A percentile compares a stretch with the other conserved stretches of the same genome.
phyloP scores from a whole-genome alignment of 2,329 filamentous ascomycete species.

The Lecanicillium sp. region DNA sequence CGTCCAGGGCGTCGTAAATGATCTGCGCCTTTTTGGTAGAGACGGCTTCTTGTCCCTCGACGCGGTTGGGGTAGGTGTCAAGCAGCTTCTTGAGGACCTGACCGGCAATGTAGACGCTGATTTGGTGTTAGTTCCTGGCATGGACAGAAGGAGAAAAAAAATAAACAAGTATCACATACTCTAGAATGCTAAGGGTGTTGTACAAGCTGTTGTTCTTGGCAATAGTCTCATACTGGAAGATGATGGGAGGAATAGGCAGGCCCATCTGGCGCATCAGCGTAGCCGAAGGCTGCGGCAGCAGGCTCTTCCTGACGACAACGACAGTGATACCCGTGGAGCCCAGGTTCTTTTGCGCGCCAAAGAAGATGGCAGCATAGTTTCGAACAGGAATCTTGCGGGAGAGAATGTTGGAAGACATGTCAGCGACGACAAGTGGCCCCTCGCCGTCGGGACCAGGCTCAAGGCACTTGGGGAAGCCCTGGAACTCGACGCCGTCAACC shows the following conservation, averaged over 20 bases:
- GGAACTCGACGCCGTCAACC: slow-evolving; percentile 88
- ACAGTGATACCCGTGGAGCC: slow-evolving; percentile 82
- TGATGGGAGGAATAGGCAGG: slow-evolving; percentile 69
- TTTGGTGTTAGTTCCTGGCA: slow-evolving; percentile 7
- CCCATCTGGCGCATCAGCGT: slow-evolving; percentile 65
- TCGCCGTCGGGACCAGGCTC: slow-evolving; percentile 50
- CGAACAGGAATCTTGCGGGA: slow-evolving; percentile 67
- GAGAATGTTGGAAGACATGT: slow-evolving; percentile 94
- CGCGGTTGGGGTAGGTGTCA: slow-evolving; percentile 55
- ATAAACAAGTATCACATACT: slow-evolving; percentile 38
- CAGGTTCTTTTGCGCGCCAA: slow-evolving; percentile 91
- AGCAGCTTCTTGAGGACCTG: slow-evolving; percentile 76
- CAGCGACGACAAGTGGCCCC: slow-evolving; percentile 72
- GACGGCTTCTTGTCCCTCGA: slow-evolving; percentile 68
- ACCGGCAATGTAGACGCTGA: slow-evolving; percentile 79
- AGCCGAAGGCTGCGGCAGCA: slow-evolving; percentile 67
- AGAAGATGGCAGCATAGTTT: slow-evolving; percentile 82
- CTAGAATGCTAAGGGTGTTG: slow-evolving; percentile 93
- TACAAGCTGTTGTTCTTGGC: slow-evolving; percentile 93
- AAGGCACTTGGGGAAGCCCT: slow-evolving; percentile 58
- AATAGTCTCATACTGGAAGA: slow-evolving; percentile 77
- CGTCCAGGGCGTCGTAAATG: slow-evolving; percentile 73
- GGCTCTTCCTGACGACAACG: slow-evolving; percentile 71
- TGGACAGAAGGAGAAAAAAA: background rate
- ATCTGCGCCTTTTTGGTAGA: slow-evolving; percentile 66